A percentile compares a stretch with the other conserved stretches of the same genome.
These are phyloP conservation scores for Fusarium sp. DNA, from an alignment of 2,329 filamentous ascomycete species.

Conservation along the genomic window DNA sequence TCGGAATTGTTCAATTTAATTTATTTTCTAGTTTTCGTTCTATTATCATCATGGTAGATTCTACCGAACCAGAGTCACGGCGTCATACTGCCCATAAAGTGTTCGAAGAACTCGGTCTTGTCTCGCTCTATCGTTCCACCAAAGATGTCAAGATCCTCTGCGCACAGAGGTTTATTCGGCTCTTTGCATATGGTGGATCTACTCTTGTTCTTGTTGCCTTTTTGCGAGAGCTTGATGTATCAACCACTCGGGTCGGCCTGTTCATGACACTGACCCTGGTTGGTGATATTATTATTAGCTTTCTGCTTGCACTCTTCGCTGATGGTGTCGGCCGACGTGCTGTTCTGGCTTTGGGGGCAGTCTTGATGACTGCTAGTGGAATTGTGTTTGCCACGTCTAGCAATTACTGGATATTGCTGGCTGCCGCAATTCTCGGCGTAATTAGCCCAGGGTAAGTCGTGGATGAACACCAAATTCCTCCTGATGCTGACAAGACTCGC, in stretches of 20 bases:
- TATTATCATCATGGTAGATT: not conserved
- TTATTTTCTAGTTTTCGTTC: fast-evolving
- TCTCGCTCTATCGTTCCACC: constrained; percentile 42
- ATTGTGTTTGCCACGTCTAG: constrained; percentile 65
- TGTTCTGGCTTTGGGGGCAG: constrained; percentile 67
- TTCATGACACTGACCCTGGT: constrained; percentile 76
- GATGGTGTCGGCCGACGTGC: constrained; percentile 68
- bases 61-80: not conserved
- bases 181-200: constrained; percentile 73
- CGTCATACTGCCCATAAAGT: not conserved
- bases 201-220: constrained; percentile 70
- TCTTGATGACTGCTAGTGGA: constrained; percentile 69
- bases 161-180: constrained; percentile 70
- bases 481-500: not conserved
- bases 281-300: constrained; percentile 71
- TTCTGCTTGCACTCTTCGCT: constrained; percentile 69
- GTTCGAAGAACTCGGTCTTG: constrained; percentile 47
- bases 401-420: constrained; percentile 70
- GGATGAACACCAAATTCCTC: fast-evolving
- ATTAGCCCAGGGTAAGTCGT: constrained; percentile 65
- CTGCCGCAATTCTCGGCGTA: constrained; percentile 71
- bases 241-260: constrained; percentile 67
- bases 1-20: fast-evolving
- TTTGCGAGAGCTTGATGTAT: constrained; percentile 63
- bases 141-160: constrained; percentile 65